phyloP scores from a whole-genome alignment of 495 filamentous ascomycete species.

The Bacidia rubella region DNA sequence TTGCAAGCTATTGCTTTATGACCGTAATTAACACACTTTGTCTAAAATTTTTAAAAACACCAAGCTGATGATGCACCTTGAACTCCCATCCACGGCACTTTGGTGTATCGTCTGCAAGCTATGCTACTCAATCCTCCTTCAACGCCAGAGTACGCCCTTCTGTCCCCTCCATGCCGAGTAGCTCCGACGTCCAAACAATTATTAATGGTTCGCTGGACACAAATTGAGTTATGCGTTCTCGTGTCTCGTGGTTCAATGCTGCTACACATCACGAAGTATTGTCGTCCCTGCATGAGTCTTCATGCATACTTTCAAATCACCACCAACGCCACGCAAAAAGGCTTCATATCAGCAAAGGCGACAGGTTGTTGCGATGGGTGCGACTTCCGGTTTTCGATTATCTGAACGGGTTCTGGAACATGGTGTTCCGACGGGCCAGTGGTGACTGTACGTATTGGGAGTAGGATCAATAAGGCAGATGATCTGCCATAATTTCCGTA shows the following conservation, averaged over 20 bases:
- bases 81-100: neutral
- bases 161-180: too few relatives aligned
- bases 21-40: neutral
- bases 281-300: neutral
- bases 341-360: neutral
- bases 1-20: neutral
- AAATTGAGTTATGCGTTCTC: neutral
- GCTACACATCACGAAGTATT: neutral
- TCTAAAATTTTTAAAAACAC: neutral
- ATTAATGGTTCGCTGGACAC: too few relatives aligned
- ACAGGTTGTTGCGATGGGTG: too few relatives aligned
- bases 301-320: neutral
- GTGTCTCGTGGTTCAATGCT: neutral
- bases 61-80: neutral
- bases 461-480: neutral
- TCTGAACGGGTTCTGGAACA: too few relatives aligned
- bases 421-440: too few relatives aligned
- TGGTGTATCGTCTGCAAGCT: neutral
- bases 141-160: too few relatives aligned
- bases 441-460: too few relatives aligned
- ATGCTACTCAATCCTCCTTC: too few relatives aligned
- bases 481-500: neutral
- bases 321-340: conserved; percentile 1
- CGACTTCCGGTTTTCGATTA: too few relatives aligned
- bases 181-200: neutral